Evolutionary conservation across 257 asterid species (phyloP), one percentile per base, ranked within the genome.

Genomic region (Rauvolfia tetraphylla): DNA sequence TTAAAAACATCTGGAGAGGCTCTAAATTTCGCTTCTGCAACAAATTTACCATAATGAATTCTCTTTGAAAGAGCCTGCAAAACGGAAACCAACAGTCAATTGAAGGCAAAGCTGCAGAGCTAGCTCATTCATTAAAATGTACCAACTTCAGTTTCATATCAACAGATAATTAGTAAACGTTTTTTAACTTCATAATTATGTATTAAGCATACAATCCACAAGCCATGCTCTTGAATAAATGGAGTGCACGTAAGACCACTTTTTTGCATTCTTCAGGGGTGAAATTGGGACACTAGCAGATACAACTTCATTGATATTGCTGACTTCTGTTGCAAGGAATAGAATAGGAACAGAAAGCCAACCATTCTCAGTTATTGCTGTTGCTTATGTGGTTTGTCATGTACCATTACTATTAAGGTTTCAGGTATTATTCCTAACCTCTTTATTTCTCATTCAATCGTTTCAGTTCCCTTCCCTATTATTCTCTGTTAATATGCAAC

Each of bases 11-110:
- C 96, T 4, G 99, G 97, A 29, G 96, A 88, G 34, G 83, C 92
- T 29, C 85, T 86, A 63, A 86, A 95, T 81, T 93, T 95, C 10
- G 98, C 98, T 83, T 95, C 99, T 23, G 99, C 98, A 23, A 95
- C 99, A 79, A 95, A 95, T 86, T 93, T 95, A 44, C 98, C 98
- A 1, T 93, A 95, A 85, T 95, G 99, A 73, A 91, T 91, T 85
- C 99, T 89, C 88, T 95, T 95, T 15, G 99, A 92, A 76, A 95
- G 80, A 48, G 80, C 86, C 98, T 95, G 85, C 80, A 76, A 65
- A 61, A 39, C 31, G 49, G 22, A 65, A 67, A 66, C 36, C 69
- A 71, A 80, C 58, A 48, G 48, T 74, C 72, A 29, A 46, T 53
- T 6, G 9, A 42, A 75, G 46, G 46, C 51, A 41, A 13, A 18